Evolutionary conservation across 140 eudicot genomes (phyloP).

Genomic region (Erigeron philadelphicus): DNA sequence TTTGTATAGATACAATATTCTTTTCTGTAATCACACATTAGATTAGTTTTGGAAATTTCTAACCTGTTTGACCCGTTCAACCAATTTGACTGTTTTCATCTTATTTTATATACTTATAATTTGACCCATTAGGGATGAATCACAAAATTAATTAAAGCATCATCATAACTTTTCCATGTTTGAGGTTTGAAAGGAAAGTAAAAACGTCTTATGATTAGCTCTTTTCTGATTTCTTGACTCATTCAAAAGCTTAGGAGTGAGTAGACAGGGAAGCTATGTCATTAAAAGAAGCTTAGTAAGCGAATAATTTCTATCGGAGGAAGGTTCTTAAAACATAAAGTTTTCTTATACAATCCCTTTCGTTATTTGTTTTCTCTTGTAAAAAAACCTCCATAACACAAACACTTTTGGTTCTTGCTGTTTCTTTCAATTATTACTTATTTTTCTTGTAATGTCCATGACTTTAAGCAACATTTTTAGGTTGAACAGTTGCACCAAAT

Average conservation of each 20-base stretch:
- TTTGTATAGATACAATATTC: no score
- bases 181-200: not conserved
- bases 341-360: no score
- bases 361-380: no score
- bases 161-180: not conserved
- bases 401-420: no score
- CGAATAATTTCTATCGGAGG: no score
- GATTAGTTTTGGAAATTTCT: not conserved
- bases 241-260: no score
- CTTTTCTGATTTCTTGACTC: not conserved
- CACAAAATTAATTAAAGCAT: not conserved
- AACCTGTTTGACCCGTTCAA: not conserved
- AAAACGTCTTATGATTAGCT: not conserved
- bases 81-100: not conserved
- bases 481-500: conserved; percentile 91
- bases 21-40: not conserved
- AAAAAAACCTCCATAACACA: no score
- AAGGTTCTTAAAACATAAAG: no score
- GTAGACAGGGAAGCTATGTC: not conserved
- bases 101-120: not conserved
- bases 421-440: no score
- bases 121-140: not conserved
- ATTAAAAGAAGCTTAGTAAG: not conserved
- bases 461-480: conserved; percentile 28
- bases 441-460: not conserved